A percentile compares a stretch with the other conserved stretches of the same genome.
phyloP scores from a whole-genome alignment of 768 basidiomycete genomes.

The Naganishia randhawae region DNA sequence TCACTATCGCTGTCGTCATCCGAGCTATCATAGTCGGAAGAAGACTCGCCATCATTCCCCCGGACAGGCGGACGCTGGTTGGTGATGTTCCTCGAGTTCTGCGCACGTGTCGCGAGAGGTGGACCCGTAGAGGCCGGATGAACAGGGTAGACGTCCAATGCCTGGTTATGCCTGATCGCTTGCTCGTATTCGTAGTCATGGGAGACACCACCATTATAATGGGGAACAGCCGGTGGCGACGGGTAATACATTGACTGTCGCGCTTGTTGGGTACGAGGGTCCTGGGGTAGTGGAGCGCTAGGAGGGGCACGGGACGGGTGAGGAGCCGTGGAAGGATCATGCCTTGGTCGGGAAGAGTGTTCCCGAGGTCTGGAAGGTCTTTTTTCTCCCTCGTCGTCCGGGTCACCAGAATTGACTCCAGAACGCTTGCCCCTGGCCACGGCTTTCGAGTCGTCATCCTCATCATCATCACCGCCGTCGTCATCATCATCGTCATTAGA shows the following conservation, averaged over 20 bases:
- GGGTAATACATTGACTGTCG: neutral
- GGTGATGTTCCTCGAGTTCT: neutral
- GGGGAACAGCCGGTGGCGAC: neutral
- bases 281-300: neutral
- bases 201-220: neutral
- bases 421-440: too few species aligned
- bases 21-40: neutral
- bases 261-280: neutral
- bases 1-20: constrained; percentile 6
- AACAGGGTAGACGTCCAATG: constrained; percentile 2
- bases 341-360: neutral
- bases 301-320: neutral
- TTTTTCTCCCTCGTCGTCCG: neutral
- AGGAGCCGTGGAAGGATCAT: neutral
- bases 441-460: neutral
- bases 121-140: neutral
- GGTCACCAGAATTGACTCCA: neutral
- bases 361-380: too few species aligned
- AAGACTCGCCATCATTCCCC: neutral
- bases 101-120: too few species aligned
- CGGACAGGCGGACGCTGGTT: neutral
- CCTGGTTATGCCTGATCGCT: neutral
- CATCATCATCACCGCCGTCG: neutral
- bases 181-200: neutral
- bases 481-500: neutral